Base-by-base conservation (phyloP, 1,284 basidiomycete genomes). In the Vanrija humicola region DNA sequence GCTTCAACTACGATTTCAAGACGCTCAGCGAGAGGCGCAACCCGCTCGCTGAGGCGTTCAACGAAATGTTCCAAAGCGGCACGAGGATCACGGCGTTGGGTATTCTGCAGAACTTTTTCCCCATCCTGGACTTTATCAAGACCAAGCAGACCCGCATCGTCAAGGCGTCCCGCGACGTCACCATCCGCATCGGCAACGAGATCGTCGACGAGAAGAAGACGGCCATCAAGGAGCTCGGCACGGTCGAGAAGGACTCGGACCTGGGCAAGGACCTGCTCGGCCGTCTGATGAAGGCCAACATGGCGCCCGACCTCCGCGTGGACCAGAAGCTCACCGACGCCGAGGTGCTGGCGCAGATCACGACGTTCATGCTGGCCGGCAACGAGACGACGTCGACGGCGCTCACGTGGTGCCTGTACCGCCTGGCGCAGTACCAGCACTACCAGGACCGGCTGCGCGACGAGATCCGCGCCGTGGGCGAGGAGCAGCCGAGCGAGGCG, bases 301-400 rank as follows among this genome's bases (percentile, higher is more conserved):
- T 82, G 61, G 79, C 82, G 3, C 69, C 79, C 10, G 83, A 86
- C 50, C 65, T 84, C 12, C 71, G 76, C 8, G 71, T 79, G 0
- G 76, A 77, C 0, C 82, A 86, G 66, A 78, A 79, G 25, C 81
- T 90, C 78, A 81, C 82, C 10, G 81, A 83, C 43, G 76, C 80
- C 16, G 87, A 90, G 65, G 83, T 87, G 5, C 76, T 86, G n/a
- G 86, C 82, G 57, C 87, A 90, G 70, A 87, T 90, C 56, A 84
- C 85, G 8, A 90, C 86, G 0, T 87, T 90, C 68, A 70, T 74
- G 61, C 61, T 73, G 1, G 72, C 74, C 3, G 89, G 89, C 0
- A 86, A 90, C 70, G 89, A 91, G 69, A 91, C 90, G 0, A 86
- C 84, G 0, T 83, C 83, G 0, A 84, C 83, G 0, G 83, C 86